Evolutionary conservation across 371 early-diverging fungal species (phyloP), one percentile per base, ranked within the genome.

Genomic region (Polyrhizophydium stewartii): DNA sequence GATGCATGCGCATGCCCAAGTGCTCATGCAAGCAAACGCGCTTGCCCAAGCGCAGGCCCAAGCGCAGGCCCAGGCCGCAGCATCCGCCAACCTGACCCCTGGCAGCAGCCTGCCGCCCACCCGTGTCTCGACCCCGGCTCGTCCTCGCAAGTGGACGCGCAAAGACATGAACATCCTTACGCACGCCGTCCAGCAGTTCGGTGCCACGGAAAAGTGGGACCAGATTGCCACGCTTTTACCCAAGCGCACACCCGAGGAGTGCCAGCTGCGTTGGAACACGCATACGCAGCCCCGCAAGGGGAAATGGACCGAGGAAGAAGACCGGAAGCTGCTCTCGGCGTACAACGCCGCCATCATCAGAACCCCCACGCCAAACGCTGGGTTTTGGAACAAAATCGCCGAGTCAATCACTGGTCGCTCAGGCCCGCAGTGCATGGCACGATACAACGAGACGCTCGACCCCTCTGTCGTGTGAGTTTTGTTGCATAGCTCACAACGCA

Each of bases 401-500:
- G 68, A 73, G 52, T 47, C 66, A 30, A 81, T 87, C 22, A 82
- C 84, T 1, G 81, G 84, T 21, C 72, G 90, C 13, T 85, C 85
- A 0, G 85, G 84, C 2, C 82, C 84, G 31, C 90, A 89, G 63
- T 88, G 88, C 61, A 87, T 87, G 61, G 88, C 90, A 21, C 79
- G 88, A 9, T 89, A 87, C 82, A 81, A 84, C 6, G 90, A 89
- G 66, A 86, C 90, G 6, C 57, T 89, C 13, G 87, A 89, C 59
- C 90, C 90, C 2, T 68, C 65, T 24, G 85, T 86, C 45, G 62
- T 33, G 61, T 64, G 58, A 31, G 28, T 25, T 25, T 21, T 21
- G 19, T 21, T 49, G 9, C 12, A 6, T 49, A 12, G 30, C 19
- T 7, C 24, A 6, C 6, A 6, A 49, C 25, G 12, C 50, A 49